A percentile compares a stretch with the other conserved stretches of the same genome.
Evolutionary conservation across 257 asterid species (phyloP).

Genomic region (Ligustrum vulgare): DNA sequence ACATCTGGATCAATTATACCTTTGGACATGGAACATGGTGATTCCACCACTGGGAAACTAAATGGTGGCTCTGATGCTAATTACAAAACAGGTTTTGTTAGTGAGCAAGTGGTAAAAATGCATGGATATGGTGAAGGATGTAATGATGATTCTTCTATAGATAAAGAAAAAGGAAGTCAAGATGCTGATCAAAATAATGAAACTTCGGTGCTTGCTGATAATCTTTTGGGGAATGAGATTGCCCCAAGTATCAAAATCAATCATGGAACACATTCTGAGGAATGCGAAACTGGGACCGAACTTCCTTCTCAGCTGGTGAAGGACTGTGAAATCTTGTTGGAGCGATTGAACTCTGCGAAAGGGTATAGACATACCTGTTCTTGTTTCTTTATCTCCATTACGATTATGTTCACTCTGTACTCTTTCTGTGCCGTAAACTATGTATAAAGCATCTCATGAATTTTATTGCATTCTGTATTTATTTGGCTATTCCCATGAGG

Average conservation of each 20-base stretch:
- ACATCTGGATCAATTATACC: conserved; percentile 19
- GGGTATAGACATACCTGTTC: conserved; percentile 42
- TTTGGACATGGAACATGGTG: conserved; percentile 32
- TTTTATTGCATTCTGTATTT: conserved; percentile 12
- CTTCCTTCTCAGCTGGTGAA: conserved; percentile 49
- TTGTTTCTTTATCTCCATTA: conserved; percentile 1
- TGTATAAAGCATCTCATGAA: neutral
- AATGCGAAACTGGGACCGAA: conserved; percentile 34
- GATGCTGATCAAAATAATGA: conserved; percentile 33
- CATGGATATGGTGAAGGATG: conserved; percentile 29
- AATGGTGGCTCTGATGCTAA: conserved; percentile 27
- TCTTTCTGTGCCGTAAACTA: neutral
- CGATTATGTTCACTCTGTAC: neutral
- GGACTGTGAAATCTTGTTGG: conserved; percentile 57
- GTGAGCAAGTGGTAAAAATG: conserved; percentile 24
- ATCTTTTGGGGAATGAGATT: conserved; percentile 6
- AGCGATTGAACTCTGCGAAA: conserved; percentile 53
- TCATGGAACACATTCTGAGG: conserved; percentile 27
- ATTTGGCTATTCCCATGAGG: conserved; percentile 5
- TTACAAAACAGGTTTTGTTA: conserved; percentile 19
- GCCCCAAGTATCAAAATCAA: conserved; percentile 15
- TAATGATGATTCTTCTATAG: conserved; percentile 34
- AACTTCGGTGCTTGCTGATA: conserved; percentile 33
- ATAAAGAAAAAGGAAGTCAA: conserved; percentile 28
- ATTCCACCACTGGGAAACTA: conserved; percentile 17